Conservation (phyloP, 257 asterid genomes). For the Dorcoceras hygrometricum region DNA sequence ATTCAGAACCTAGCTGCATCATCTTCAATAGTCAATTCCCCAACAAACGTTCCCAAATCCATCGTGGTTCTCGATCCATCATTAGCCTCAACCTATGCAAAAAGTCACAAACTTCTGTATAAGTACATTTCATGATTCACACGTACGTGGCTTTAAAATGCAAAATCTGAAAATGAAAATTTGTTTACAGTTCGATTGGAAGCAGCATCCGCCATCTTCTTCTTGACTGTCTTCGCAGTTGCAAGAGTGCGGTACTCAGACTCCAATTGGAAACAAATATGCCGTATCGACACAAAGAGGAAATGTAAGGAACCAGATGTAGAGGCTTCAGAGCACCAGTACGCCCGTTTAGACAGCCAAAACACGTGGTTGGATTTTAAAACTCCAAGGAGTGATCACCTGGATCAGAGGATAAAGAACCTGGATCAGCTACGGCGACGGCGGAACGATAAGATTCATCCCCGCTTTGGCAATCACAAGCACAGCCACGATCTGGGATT, state of each 20-base stretch:
- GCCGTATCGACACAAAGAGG: background rate
- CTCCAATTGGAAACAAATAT: background rate
- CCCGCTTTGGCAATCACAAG: no score
- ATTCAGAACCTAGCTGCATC: slow-evolving; percentile 60
- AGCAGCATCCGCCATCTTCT: slow-evolving; percentile 33
- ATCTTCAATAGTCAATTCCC: slow-evolving; percentile 71
- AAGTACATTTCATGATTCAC: background rate
- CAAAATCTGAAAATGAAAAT: background rate
- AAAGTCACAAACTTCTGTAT: slow-evolving; percentile 1
- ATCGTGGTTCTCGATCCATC: slow-evolving; percentile 32
- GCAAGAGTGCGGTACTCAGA: background rate
- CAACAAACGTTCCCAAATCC: slow-evolving; percentile 76
- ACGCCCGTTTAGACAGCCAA: no score
- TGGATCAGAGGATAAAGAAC: no score
- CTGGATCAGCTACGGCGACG: no score
- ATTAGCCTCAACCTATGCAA: slow-evolving; percentile 33
- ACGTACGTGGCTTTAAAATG: background rate
- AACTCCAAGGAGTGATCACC: no score
- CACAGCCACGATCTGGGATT: no score
- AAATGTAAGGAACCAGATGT: background rate
- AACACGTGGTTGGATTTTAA: no score
- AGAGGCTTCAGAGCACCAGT: background rate
- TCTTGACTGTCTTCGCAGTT: background rate
- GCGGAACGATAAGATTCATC: no score
- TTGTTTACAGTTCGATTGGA: slow-evolving; percentile 30